A percentile compares a stretch with the other conserved stretches of the same genome.
Conservation (phyloP, 495 filamentous ascomycete genomes). For the Chaetomium cochliodes region DNA sequence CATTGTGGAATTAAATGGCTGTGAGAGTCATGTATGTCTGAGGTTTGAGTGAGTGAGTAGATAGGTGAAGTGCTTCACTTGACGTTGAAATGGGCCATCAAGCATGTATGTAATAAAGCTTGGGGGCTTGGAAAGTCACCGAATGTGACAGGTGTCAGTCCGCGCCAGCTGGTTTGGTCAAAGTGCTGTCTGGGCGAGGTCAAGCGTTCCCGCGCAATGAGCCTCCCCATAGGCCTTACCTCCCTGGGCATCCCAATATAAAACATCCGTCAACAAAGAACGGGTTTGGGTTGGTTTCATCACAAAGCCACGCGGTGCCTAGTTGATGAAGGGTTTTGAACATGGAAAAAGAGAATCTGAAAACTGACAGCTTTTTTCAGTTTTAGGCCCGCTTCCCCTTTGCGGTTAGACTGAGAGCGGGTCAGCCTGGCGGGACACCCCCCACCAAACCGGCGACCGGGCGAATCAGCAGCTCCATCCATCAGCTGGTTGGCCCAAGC, state of each 20-base stretch:
- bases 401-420: constrained; percentile 6
- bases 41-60: not conserved
- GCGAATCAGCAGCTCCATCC: constrained; percentile 22
- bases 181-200: not conserved
- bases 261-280: not conserved
- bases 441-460: not conserved
- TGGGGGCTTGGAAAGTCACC: constrained; percentile 3
- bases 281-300: not conserved
- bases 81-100: not conserved
- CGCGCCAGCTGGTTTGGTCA: constrained; percentile 24
- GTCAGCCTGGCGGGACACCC: not conserved
- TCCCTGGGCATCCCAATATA: not conserved
- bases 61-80: not conserved
- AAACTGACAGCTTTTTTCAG: constrained; percentile 11
- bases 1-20: not conserved
- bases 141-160: constrained; percentile 22
- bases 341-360: not conserved
- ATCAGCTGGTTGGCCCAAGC: constrained; percentile 33
- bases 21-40: not conserved
- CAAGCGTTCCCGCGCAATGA: not conserved
- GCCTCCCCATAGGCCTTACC: constrained; percentile 8
- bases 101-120: constrained; percentile 2
- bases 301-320: not conserved
- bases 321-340: not conserved
- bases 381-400: constrained; percentile 14